phyloP scores from a whole-genome alignment of 768 basidiomycete species.

The Sporobolomyces phaffii region DNA sequence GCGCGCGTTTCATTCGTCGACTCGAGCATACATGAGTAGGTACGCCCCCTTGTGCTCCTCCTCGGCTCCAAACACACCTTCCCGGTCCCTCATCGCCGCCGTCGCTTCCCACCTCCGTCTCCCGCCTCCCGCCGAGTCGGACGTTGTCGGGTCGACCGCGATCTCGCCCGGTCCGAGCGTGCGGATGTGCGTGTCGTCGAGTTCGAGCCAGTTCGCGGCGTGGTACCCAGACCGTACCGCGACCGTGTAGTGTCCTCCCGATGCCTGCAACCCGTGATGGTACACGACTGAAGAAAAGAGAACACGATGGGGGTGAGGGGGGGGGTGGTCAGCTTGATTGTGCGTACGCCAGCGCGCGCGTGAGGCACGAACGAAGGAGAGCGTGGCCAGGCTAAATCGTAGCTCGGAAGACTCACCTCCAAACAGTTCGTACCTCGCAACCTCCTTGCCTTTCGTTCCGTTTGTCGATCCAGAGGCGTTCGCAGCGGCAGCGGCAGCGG shows the following conservation, averaged over 20 bases:
- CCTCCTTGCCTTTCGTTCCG: conserved; percentile 42
- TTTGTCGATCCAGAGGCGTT: too few relatives aligned
- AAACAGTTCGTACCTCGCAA: conserved; percentile 51
- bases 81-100: conserved; percentile 14
- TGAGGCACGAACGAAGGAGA: too few relatives aligned
- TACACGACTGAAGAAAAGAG: conserved; percentile 87
- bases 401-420: too few relatives aligned
- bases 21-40: conserved; percentile 25
- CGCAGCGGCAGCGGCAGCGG: too few relatives aligned
- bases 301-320: too few relatives aligned
- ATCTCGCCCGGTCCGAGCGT: conserved; percentile 45
- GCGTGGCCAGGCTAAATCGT: too few relatives aligned
- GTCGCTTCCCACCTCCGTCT: conserved; percentile 6
- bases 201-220: conserved; percentile 68
- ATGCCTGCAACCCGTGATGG: conserved; percentile 84
- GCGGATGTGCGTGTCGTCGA: conserved; percentile 84
- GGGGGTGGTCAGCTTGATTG: too few relatives aligned
- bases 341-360: too few relatives aligned
- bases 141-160: background rate
- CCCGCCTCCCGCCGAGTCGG: background rate
- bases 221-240: conserved; percentile 64
- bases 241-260: conserved; percentile 91
- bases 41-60: conserved; percentile 28
- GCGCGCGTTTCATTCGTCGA: background rate
- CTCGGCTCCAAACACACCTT: conserved; percentile 2